phyloP scores from a whole-genome alignment of 208 protist species.

The Trypanosoma avium region DNA sequence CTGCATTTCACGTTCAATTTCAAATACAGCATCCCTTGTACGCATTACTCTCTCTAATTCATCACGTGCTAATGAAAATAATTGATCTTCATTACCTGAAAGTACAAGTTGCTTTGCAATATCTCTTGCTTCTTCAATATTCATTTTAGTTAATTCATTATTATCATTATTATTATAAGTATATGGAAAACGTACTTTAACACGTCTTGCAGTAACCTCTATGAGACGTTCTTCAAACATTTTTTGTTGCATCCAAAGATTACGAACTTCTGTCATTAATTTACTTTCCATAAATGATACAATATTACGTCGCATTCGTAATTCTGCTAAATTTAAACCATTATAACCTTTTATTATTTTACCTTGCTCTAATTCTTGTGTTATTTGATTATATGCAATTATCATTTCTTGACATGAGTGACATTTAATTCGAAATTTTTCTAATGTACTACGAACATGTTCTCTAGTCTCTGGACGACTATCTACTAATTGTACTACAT shows the following conservation, averaged over 20 bases:
- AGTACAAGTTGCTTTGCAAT: constrained; percentile 13
- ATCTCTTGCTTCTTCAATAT: not conserved
- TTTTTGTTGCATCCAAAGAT: constrained; percentile 9
- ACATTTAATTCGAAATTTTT: constrained; percentile 1
- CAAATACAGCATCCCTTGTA: constrained; percentile 22
- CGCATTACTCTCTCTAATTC: constrained; percentile 21
- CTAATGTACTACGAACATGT: not conserved
- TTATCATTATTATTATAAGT: not conserved
- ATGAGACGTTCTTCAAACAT: constrained; percentile 5
- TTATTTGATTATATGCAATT: not conserved
- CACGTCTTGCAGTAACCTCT: constrained; percentile 15
- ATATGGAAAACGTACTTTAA: constrained; percentile 10
- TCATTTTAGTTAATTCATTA: not conserved
- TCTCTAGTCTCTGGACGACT: not conserved
- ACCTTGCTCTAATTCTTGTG: not conserved
- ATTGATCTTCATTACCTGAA: constrained; percentile 16
- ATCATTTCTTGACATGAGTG: constrained; percentile 6
- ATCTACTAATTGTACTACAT: constrained; percentile 2
- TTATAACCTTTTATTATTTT: not conserved
- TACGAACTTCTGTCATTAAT: constrained; percentile 2
- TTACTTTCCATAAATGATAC: constrained; percentile 3
- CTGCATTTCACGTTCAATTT: constrained; percentile 25
- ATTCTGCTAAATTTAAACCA: not conserved
- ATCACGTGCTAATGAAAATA: constrained; percentile 21
- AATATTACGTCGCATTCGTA: constrained; percentile 22